Evolutionary conservation across 805 yeast species (phyloP), one percentile per base, ranked within the genome.

Genomic region (Kodamaea neixiangensis): DNA sequence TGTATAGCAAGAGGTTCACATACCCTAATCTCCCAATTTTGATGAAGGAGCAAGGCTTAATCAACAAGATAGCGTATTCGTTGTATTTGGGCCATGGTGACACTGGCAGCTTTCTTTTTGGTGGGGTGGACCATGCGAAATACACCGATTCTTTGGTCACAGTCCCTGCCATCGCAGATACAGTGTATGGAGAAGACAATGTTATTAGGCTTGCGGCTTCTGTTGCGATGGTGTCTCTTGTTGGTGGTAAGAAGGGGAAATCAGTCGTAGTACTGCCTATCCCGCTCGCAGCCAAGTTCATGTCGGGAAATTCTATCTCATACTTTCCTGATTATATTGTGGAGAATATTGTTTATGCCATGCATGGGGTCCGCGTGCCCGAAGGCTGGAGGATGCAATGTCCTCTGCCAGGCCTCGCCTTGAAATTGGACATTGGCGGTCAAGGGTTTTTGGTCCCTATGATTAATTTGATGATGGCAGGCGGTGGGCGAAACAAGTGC

Each of bases 121-220:
- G 94, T 45, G 94, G 85, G 21, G 76, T 83, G 21, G 93, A 87
- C 60, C 79, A 77, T 52, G 75, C 80, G 35, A 86, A 85, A 65
- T 85, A 80, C 63, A 49, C 66, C 0, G 91, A 89, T 14, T 61
- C 58, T 2, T 60, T 77, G 54, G 57, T 54, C 18, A 58, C 71
- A 2, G 29, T 47, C 22, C 43, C 43, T 15, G 31, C 37, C 37
- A 70, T 80, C 50, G 81, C 82, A 3, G 44, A 25, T 18, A n/a
- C 17, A 3, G 9, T 10, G 3, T 9, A 3, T 5, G 11, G 10
- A 25, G 31, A 25, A 5, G 5, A 5, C 31, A 25, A 25, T 25
- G 11, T 25, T 25, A 7, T 25, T 25, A 25, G 31, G 11, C 31
- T 25, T 7, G 31, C 13, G 5, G 31, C 31, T 5, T 9, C 11